These are phyloP conservation scores for Colletotrichum sp. DNA, from an alignment of 2,329 filamentous ascomycete species.

Conservation along the genomic window DNA sequence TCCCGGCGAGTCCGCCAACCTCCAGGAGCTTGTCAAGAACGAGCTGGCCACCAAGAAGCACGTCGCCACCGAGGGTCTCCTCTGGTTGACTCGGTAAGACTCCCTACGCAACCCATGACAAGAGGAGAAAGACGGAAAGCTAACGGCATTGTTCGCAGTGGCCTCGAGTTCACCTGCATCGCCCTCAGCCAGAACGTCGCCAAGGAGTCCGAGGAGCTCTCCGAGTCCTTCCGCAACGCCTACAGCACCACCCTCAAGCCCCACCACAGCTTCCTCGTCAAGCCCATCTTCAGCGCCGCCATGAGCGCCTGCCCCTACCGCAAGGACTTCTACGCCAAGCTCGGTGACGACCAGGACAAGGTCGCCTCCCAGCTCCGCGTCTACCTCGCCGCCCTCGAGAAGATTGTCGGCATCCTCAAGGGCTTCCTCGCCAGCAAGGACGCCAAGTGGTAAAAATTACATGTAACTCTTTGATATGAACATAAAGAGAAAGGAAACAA, in stretches of 20 bases:
- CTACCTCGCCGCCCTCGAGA: conserved; percentile 81
- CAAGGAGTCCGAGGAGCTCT: conserved; percentile 75
- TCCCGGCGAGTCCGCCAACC: conserved; percentile 77
- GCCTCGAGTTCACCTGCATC: conserved; percentile 90
- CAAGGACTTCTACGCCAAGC: conserved; percentile 89
- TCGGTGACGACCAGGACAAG: conserved; percentile 70
- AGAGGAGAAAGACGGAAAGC: neutral
- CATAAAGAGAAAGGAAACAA: neutral
- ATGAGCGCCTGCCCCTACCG: conserved; percentile 94
- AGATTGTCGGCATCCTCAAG: conserved; percentile 77
- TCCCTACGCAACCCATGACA: neutral
- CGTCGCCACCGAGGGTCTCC: conserved; percentile 82
- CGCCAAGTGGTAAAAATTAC: conserved; percentile 56
- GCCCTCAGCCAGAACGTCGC: conserved; percentile 79
- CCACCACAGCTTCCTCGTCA: conserved; percentile 89
- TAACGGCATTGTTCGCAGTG: conserved; percentile 55
- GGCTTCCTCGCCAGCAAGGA: conserved; percentile 60
- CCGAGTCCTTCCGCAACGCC: conserved; percentile 83
- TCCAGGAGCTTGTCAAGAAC: conserved; percentile 85
- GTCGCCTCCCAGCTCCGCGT: conserved; percentile 67
- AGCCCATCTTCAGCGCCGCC: conserved; percentile 90
- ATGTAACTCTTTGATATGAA: neutral
- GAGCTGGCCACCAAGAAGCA: conserved; percentile 93
- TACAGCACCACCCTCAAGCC: conserved; percentile 90
- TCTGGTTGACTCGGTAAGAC: conserved; percentile 86